Conservation (phyloP, 176 grass and related monocot species). For the Aegilops sharonensis region DNA sequence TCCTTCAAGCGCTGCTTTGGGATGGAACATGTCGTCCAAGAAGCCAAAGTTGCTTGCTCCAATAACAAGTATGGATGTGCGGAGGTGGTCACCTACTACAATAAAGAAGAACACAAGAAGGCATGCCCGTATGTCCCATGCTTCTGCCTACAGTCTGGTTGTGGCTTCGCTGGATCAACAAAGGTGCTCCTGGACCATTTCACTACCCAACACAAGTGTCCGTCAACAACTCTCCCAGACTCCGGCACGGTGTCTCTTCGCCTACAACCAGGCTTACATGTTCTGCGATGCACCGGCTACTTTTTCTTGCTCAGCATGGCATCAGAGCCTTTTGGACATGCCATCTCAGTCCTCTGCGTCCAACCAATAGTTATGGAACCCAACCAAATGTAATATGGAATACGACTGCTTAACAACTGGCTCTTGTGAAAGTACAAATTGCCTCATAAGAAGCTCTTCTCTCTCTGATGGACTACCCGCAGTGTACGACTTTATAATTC, state of each 20-base stretch:
- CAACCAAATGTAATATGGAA: no score
- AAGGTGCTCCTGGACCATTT: neutral
- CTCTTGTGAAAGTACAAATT: neutral
- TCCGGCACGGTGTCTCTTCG: no score
- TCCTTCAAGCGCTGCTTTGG: neutral
- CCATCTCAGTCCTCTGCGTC: no score
- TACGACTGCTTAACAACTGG: no score
- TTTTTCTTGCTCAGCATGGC: no score
- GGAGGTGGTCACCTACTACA: neutral
- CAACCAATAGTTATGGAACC: no score
- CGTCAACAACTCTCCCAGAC: neutral
- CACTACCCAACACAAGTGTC: neutral
- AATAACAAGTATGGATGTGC: neutral
- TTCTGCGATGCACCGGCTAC: no score
- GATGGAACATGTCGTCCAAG: neutral
- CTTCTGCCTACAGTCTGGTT: neutral
- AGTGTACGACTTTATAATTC: neutral
- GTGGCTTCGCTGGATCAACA: neutral
- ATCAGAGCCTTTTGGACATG: no score
- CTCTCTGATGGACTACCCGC: neutral
- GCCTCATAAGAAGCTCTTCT: neutral
- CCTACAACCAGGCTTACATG: no score
- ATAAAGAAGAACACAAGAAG: neutral
- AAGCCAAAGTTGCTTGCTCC: neutral
- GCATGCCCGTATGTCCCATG: neutral